Evolutionary conservation across 192 early-diverging fungal species (phyloP), one percentile per base, ranked within the genome.

Genomic region (Lobulomyces angularis): DNA sequence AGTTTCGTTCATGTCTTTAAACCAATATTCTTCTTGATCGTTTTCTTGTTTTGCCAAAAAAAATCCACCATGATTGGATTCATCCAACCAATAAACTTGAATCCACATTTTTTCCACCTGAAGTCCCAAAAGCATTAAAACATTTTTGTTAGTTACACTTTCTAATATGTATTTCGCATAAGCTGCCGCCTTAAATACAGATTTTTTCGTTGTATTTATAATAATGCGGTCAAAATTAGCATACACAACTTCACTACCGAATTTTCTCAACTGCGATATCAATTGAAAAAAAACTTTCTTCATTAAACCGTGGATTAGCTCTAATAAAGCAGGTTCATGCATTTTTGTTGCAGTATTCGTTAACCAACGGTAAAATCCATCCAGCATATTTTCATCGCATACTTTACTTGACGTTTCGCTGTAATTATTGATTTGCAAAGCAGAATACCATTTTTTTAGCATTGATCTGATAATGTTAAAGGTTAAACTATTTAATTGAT

Each of bases 71-170:
- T 74, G 89, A 59, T 97, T 97, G 45, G 73, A 70, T 37, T 59
- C 55, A 52, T 97, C 87, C 84, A 90, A 88, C 94, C 94, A 97
- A 27, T 92, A 29, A 43, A 91, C 39, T 27, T 79, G 69, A 22
- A 79, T 68, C 83, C 84, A 97, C 43, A 77, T 85, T 43, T 73
- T 58, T 21, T 65, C 58, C n/a, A 72, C 62, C 7, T 70, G 58
- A 41, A 97, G 35, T 37, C 79, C 71, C 2, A 97, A 38, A 26
- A 69, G 62, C 46, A 79, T 71, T 57, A 93, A 90, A 8, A 88
- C 50, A 6, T 76, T 79, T 45, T 83, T 83, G 24, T 62, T 67
- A 18, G 62, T 56, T 11, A 93, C 66, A 3, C 79, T 77, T 16
- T 76, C 67, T 20, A 75, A 37, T 3, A 92, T 52, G 48, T 87